Percentiles rank a stretch among this genome's conserved stretches.
Evolutionary conservation across 2,329 filamentous ascomycete species (phyloP).

Genomic region (Simplicillium sp.): DNA sequence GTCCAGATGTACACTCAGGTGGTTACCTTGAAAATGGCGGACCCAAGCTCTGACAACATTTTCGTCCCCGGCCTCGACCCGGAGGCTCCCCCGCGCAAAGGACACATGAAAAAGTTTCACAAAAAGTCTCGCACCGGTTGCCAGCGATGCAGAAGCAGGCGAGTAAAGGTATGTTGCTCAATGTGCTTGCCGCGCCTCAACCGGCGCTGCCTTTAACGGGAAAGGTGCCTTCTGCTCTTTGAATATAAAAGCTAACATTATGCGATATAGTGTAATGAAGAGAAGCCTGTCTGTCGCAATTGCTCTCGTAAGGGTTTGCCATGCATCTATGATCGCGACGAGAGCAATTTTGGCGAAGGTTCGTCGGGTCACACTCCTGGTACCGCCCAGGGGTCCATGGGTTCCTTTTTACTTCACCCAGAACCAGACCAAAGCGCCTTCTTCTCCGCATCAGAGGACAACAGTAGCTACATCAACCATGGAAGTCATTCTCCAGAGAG

Average conservation of each 20-base stretch:
- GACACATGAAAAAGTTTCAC: conserved; percentile 1
- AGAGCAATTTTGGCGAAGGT: neutral
- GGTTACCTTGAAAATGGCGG: too few relatives aligned
- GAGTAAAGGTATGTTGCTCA: neutral
- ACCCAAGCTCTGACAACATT: neutral
- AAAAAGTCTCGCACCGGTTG: conserved; percentile 4
- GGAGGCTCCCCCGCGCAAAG: neutral
- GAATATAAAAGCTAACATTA: neutral
- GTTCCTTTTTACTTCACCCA: neutral
- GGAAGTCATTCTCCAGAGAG: neutral
- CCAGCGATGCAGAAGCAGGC: conserved; percentile 1
- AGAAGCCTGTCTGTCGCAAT: conserved; percentile 12
- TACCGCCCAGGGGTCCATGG: neutral
- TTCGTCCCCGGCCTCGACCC: neutral
- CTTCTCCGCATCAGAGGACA: too few relatives aligned
- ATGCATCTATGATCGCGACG: conserved; percentile 11
- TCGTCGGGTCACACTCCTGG: neutral
- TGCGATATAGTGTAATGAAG: conserved; percentile 12
- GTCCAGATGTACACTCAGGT: too few relatives aligned
- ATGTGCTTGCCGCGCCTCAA: too few relatives aligned
- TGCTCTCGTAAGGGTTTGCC: conserved; percentile 9
- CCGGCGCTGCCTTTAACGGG: too few relatives aligned
- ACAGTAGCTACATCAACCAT: too few relatives aligned
- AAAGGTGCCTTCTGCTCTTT: neutral
- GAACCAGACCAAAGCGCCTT: neutral